Conservation (phyloP, 139 green algal genomes). For the Spirogloea muscicola region DNA sequence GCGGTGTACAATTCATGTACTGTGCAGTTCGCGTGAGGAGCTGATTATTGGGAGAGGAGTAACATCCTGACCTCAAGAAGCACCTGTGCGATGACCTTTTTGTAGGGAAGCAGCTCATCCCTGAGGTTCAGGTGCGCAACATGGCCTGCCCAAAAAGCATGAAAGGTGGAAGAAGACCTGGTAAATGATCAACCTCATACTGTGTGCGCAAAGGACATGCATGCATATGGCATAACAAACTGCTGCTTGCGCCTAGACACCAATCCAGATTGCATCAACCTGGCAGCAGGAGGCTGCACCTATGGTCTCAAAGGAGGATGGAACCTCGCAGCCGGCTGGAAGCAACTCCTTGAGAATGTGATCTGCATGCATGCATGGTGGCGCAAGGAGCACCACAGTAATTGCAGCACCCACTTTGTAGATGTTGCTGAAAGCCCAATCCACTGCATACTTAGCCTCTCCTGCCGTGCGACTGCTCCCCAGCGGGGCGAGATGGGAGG, state of each 20-base stretch:
- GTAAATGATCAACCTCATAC: background rate
- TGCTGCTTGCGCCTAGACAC: background rate
- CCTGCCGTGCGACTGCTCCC: background rate
- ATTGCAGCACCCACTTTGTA: background rate
- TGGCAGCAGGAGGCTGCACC: slow-evolving; percentile 34
- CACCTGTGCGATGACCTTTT: slow-evolving; percentile 70
- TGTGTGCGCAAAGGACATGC: background rate
- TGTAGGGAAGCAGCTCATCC: slow-evolving; percentile 78
- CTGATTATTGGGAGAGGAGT: slow-evolving; percentile 58
- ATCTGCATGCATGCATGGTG: slow-evolving; percentile 13
- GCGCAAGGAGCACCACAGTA: background rate
- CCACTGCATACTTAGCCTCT: background rate
- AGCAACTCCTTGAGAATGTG: slow-evolving; percentile 69
- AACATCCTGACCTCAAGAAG: slow-evolving; percentile 65
- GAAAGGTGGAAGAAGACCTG: background rate
- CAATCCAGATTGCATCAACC: background rate
- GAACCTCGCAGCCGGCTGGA: slow-evolving; percentile 71
- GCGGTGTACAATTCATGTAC: slow-evolving; percentile 2
- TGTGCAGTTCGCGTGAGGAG: slow-evolving; percentile 63
- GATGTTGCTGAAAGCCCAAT: background rate
- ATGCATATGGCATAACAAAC: background rate
- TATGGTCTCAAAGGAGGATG: slow-evolving; percentile 86
- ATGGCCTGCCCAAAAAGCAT: slow-evolving; percentile 57
- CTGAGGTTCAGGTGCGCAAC: slow-evolving; percentile 94
- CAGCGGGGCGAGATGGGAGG: too few relatives aligned